Base-by-base conservation (phyloP, 2,329 filamentous ascomycete species). In the Chrysosphaeria jannelii region DNA sequence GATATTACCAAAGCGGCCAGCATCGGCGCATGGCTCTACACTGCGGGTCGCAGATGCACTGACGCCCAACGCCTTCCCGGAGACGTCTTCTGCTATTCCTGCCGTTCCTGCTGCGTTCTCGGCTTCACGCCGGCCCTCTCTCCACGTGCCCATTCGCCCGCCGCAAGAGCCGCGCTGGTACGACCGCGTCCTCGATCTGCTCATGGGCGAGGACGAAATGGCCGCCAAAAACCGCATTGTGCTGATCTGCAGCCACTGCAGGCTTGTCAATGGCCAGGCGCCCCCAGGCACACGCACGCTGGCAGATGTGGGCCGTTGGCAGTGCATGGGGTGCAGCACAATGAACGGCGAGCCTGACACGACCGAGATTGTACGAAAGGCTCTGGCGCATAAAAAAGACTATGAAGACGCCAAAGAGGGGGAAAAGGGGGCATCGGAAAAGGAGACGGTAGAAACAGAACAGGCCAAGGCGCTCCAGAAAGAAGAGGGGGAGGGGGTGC, bases 201-300 rank as follows among this genome's bases (percentile, higher is more conserved):
- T 97, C 13, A 57, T 97, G 1, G 85, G 85, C 23, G 85, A 97
- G 38, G 85, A 97, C 36, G 85, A 97, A 44, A 88, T 74, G 4
- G 65, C 72, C 8, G 62, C 81, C 3, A 88, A 78, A 48, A 93
- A 93, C 42, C 65, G 85, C 10, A 62, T 90, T 28, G 81, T 66
- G 6, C 51, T 97, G 31, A 75, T 97, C 26, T 97, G 85, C 45
- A 44, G 51, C 15, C 52, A 57, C 19, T 97, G 85, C 41, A 57
- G 75, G 14, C 57, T 91, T 2, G 79, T 97, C 22, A 97, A 97
- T 39, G 85, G 88, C 1, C 85, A 91, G 40, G 85, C 85, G 4
- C 79, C 85, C 2, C 81, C 85, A 0, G 85, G 85, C 1, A 67
- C 71, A 0, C 69, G 63, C 33, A 60, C 53, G 1, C 46, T 81